Conservation (phyloP, 2,329 filamentous ascomycete genomes). For the Microdochium nivale region DNA sequence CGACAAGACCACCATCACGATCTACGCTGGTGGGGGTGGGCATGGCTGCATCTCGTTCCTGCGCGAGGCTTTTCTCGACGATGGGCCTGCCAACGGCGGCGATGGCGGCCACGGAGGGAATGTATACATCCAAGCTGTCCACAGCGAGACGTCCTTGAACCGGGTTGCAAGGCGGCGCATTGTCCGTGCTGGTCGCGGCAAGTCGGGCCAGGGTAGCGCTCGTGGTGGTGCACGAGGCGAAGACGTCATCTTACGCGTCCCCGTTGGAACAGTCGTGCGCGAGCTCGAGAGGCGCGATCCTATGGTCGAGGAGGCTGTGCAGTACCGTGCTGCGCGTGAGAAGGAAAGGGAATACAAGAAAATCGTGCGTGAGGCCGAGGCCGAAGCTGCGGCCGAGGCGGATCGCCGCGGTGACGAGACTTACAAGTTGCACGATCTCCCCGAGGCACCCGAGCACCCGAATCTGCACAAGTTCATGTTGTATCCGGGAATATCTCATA, state of each 20-base stretch:
- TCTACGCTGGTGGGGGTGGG: slow-evolving; percentile 75
- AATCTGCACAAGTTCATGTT: slow-evolving; percentile 71
- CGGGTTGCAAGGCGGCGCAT: slow-evolving; percentile 75
- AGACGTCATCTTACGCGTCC: slow-evolving; percentile 82
- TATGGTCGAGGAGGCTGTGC: slow-evolving; percentile 50
- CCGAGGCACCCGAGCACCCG: slow-evolving; percentile 25
- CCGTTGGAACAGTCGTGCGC: slow-evolving; percentile 82
- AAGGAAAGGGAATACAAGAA: slow-evolving; percentile 23
- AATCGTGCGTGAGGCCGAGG: slow-evolving; percentile 17
- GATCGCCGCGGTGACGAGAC: slow-evolving; percentile 13
- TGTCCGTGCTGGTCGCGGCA: slow-evolving; percentile 66
- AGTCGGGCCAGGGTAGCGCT: slow-evolving; percentile 66
- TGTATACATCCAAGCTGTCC: slow-evolving; percentile 87
- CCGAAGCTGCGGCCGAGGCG: slow-evolving; percentile 29
- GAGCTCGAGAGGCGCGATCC: slow-evolving; percentile 77
- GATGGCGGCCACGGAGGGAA: slow-evolving; percentile 89
- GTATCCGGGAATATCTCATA: slow-evolving; percentile 68
- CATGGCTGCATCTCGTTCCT: slow-evolving; percentile 92
- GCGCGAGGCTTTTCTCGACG: slow-evolving; percentile 79
- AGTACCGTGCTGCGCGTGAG: slow-evolving; percentile 27
- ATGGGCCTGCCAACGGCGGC: slow-evolving; percentile 89
- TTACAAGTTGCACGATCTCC: slow-evolving; percentile 19
- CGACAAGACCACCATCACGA: slow-evolving; percentile 70
- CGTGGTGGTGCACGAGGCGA: slow-evolving; percentile 72
- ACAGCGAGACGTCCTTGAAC: slow-evolving; percentile 85